These are phyloP conservation scores for Rhizopus delemar DNA, from an alignment of 371 early-diverging fungal species.

Conservation along the genomic window DNA sequence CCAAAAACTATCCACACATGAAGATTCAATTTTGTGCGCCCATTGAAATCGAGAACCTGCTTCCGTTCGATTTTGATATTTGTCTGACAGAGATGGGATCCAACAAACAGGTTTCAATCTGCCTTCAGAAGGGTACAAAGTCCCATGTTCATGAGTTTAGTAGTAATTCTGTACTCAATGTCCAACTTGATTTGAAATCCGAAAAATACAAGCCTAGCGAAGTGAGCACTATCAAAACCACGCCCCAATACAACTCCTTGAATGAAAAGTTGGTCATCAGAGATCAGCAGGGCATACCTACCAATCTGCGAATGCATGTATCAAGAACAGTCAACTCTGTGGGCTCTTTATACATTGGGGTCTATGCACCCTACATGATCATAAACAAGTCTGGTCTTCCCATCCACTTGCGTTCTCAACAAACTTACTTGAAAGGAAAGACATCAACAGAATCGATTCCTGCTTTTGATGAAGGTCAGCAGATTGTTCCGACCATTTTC, in stretches of 20 bases:
- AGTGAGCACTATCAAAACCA: constrained; percentile 9
- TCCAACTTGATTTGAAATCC: constrained; percentile 68
- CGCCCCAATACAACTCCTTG: constrained; percentile 7
- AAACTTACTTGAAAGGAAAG: constrained; percentile 19
- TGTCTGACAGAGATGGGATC: constrained; percentile 37
- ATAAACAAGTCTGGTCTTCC: constrained; percentile 75
- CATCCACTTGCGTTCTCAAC: constrained; percentile 36
- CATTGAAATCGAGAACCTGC: constrained; percentile 78
- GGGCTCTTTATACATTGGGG: constrained; percentile 34
- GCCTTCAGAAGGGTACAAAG: constrained; percentile 53
- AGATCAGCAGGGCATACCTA: constrained; percentile 48
- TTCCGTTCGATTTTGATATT: constrained; percentile 74
- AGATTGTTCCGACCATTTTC: constrained; percentile 69
- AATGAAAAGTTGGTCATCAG: constrained; percentile 24
- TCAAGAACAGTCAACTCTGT: constrained; percentile 26
- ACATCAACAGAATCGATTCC: constrained; percentile 16
- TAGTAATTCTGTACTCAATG: constrained; percentile 55
- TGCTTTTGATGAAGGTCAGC: constrained; percentile 26
- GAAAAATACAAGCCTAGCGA: constrained; percentile 36
- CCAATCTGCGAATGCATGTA: constrained; percentile 62
- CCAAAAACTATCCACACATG: constrained; percentile 67
- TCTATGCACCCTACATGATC: constrained; percentile 60
- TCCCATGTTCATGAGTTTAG: constrained; percentile 67
- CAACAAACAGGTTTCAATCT: constrained; percentile 40
- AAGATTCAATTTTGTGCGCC: constrained; percentile 73